Base-by-base conservation (phyloP, 352 stramenopile genomes). In the Phytophthora gonapodyides region DNA sequence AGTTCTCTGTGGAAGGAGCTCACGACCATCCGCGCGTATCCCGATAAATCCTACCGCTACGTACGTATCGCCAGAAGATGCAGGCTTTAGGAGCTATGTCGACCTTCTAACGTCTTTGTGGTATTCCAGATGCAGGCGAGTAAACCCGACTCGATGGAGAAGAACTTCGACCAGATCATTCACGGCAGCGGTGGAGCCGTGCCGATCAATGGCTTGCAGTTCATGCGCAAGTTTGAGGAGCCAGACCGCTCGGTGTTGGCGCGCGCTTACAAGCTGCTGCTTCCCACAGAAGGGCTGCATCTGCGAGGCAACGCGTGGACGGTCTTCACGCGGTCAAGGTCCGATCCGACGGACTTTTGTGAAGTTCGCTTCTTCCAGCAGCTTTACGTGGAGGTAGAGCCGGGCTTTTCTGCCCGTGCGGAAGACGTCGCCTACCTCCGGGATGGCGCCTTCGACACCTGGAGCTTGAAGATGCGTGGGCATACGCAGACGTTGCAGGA, bases 211-310 rank as follows among this genome's bases (percentile, higher is more conserved):
- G 61, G 61, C 0, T 45, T 75, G n/a, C 67, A 75, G 36, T 61
- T 69, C 45, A 71, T 75, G 67, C 58, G 49, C 11, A 71, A 75
- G 27, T 71, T 65, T 17, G 51, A 64, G 30, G 67, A 75, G 41
- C 12, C 8, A 4, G 49, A 69, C 12, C 67, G 67, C 5, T n/a
- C 68, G 36, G 67, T 75, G 15, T 24, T 75, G 3, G 27, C 40
- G 4, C 50, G 57, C 2, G 57, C 57, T 16, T 63, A 51, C 33
- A 61, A 21, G 24, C 63, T 71, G 63, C 5, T 71, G 3, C 57
- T 66, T 21, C 57, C 63, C 4, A 71, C 63, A 0, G 57, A 67
- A 11, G 63, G 57, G 1, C 9, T 71, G 1, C 63, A 71, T 13
- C 41, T 71, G 21, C 24, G 50, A 30, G 52, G 11, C 3, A 40